phyloP scores from a whole-genome alignment of 306 rosid genomes.

The Pyrus pyrifolia region DNA sequence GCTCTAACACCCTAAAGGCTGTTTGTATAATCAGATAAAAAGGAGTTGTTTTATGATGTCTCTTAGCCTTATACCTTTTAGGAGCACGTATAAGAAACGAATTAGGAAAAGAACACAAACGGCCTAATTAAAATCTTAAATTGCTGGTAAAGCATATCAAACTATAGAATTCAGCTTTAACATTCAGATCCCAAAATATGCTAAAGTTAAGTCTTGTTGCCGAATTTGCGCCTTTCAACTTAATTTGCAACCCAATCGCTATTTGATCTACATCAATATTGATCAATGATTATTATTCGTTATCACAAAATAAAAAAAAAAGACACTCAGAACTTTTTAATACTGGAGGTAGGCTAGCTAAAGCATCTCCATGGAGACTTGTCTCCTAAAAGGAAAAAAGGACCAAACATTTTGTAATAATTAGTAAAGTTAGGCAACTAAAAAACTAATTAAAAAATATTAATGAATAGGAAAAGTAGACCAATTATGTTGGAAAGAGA shows the following conservation, averaged over 20 bases:
- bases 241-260: neutral
- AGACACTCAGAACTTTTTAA: neutral
- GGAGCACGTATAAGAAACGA: too few species aligned
- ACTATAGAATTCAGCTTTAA: too few species aligned
- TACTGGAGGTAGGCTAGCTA: neutral
- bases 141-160: too few species aligned
- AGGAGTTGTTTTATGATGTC: too few species aligned
- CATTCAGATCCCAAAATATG: too few species aligned
- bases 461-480: neutral
- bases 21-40: neutral
- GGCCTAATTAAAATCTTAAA: too few species aligned
- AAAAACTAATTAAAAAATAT: neutral
- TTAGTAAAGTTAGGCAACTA: constrained; percentile 2
- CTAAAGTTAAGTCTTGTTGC: too few species aligned
- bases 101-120: too few species aligned
- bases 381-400: constrained; percentile 1
- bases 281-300: neutral
- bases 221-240: neutral
- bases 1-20: neutral
- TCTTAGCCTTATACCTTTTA: too few species aligned
- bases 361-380: neutral
- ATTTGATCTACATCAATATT: neutral
- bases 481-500: neutral
- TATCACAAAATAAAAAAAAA: neutral
- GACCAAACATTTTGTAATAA: neutral